Base-by-base conservation (phyloP, 2,329 filamentous ascomycete species). In the Ceratocystis huliohia region DNA sequence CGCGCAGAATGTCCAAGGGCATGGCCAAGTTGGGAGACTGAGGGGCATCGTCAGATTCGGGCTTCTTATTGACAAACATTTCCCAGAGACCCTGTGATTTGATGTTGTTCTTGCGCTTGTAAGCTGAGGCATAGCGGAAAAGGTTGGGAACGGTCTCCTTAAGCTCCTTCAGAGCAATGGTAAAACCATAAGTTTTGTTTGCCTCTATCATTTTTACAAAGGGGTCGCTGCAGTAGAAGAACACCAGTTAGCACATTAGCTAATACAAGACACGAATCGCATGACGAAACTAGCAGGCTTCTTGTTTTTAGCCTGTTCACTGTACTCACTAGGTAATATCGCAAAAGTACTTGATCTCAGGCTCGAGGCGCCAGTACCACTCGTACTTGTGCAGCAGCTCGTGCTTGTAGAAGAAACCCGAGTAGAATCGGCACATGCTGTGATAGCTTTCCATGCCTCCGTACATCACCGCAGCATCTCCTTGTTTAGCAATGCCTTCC, bases 281-380 rank as follows among this genome's bases (percentile, higher is more conserved):
- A 48, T 10, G 48, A 17, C n/a, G n/a, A 65, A 30, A 13, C 44
- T 17, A 41, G 46, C 45, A 25, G 22, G 2, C 10, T 1, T 53
- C 28, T 2, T 5, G 46, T 17, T 30, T 30, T 17, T 17, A 20
- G 5, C 13, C 28, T 44, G 37, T 15, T n/a, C 17, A 22, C 22
- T 4, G 46, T 44, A 71, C 73, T 56, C 85, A 93, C 89, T 99
- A 99, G 70, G 94, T 99, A 71, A 99, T 97, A 75, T 99, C 94
- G 77, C 94, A 99, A 79, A 99, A 99, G 79, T 97, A 99, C 79
- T 93, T 96, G 84, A 99, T 97, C 78, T 99, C 94, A 70, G 94
- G 94, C 81, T 99, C 94, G 72, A 99, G 81, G 70, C 94, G 91
- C 94, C 94, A 99, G 80, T 99, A 99, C 94, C 94, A 99, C 74